Base-by-base conservation (phyloP, 108 stramenopile genomes). In the Pinguiococcus pyrenoidosus region DNA sequence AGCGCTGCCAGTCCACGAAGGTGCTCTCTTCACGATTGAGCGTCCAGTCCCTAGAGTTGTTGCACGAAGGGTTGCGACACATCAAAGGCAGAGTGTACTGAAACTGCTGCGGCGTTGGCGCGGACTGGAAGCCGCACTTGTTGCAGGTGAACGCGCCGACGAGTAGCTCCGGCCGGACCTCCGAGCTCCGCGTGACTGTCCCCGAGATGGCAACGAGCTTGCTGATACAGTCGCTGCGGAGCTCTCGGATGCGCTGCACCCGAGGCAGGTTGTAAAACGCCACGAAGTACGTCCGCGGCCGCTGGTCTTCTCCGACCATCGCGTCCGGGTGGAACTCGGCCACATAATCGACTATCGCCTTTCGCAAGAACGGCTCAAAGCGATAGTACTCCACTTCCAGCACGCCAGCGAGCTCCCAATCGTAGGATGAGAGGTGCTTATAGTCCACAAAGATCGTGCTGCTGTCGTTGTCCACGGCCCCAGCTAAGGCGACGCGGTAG, bases 151-250 rank as follows among this genome's bases (percentile, higher is more conserved):
- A 99, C 17, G 65, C 71, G 22, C 81, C 98, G 44, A 70, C 68
- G 26, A 96, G 49, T 2, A 99, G 75, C 75, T 99, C 98, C n/a
- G 97, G 97, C 6, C 92, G 71, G 23, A 99, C 94, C 29, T 99
- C 97, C 6, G 79, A 80, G 8, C 89, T 81, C 17, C 97, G 72
- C 13, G 97, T 99, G 14, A 99, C 89, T 0, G 92, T 95, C 23
- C 89, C 97, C 5, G 64, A 62, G 26, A 90, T 51, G 37, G 79
- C 54, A 16, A 71, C 45, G 23, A 95, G 66, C 4, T 67, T 46
- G 6, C 89, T 87, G 49, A 95, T 75, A 5, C 73, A 60, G 45
- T 76, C 82, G 0, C 79, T 87, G 25, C 76, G 59, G 37, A 95
- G 40, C 8, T 73, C 45, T 13, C 93, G 75, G 12, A 95, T 56